A percentile compares a stretch with the other conserved stretches of the same genome.
Conservation (phyloP, 352 stramenopile genomes). For the Thalassiosira ordinaria region DNA sequence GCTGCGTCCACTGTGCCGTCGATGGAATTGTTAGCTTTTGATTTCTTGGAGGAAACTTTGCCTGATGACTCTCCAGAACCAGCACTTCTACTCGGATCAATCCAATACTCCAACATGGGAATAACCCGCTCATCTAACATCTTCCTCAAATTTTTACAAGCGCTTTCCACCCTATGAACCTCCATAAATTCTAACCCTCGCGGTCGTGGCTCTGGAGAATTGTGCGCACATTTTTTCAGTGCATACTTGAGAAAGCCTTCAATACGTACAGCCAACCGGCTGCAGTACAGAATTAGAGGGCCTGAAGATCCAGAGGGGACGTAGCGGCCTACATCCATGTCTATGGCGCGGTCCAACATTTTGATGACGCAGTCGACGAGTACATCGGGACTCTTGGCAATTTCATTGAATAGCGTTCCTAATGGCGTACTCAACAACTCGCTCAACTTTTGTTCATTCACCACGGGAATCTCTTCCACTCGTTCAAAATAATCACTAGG, state of each 20-base stretch:
- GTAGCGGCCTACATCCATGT: slow-evolving; percentile 89
- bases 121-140: slow-evolving; percentile 88
- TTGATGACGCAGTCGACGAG: slow-evolving; percentile 85
- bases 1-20: slow-evolving; percentile 86
- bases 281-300: slow-evolving; percentile 88
- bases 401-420: slow-evolving; percentile 97
- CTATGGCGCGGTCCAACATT: slow-evolving; percentile 89
- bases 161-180: slow-evolving; percentile 78
- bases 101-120: slow-evolving; percentile 91
- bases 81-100: slow-evolving; percentile 84
- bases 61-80: too few species aligned
- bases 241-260: slow-evolving; percentile 91
- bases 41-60: too few species aligned
- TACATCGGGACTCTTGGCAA: slow-evolving; percentile 94
- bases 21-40: too few species aligned
- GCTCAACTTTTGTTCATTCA: slow-evolving; percentile 79
- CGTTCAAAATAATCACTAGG: slow-evolving; percentile 80
- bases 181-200: slow-evolving; percentile 84
- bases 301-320: slow-evolving; percentile 78
- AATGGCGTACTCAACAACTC: slow-evolving; percentile 92
- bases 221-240: slow-evolving; percentile 84
- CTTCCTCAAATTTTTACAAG: slow-evolving; percentile 80
- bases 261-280: slow-evolving; percentile 88
- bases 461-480: slow-evolving; percentile 80
- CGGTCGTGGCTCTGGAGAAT: slow-evolving; percentile 70